These are phyloP conservation scores for Fusarium sp. DNA, from an alignment of 2,329 filamentous ascomycete species.

Conservation along the genomic window DNA sequence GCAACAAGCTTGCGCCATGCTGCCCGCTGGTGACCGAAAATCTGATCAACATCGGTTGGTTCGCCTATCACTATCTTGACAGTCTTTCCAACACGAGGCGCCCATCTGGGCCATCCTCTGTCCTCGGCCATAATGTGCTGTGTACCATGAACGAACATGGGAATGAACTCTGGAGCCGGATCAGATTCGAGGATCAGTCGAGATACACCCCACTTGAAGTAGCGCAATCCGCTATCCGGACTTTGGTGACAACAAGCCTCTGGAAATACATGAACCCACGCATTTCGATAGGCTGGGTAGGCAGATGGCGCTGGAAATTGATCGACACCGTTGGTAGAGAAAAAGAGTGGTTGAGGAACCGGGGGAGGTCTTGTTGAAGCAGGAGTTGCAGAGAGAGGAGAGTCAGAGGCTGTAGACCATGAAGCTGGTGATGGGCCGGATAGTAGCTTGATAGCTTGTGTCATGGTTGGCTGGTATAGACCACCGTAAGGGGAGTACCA, in stretches of 20 bases:
- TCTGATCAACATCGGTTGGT: constrained; percentile 75
- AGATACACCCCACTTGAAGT: constrained; percentile 98
- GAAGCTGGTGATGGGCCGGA: constrained; percentile 60
- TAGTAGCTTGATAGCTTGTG: constrained; percentile 85
- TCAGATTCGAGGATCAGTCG: constrained; percentile 91
- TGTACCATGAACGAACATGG: constrained; percentile 94
- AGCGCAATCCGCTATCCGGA: constrained; percentile 81
- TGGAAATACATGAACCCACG: constrained; percentile 96
- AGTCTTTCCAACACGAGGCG: constrained; percentile 79
- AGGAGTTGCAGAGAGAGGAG: constrained; percentile 2
- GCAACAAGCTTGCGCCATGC: constrained; percentile 77
- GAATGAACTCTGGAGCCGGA: constrained; percentile 87
- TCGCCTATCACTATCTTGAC: constrained; percentile 84
- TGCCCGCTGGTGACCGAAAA: constrained; percentile 81
- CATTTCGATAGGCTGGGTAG: constrained; percentile 75
- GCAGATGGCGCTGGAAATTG: constrained; percentile 77
- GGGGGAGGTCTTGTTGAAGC: constrained; percentile 23
- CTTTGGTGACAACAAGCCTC: constrained; percentile 96
- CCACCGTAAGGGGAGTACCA: constrained; percentile 84
- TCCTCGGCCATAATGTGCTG: constrained; percentile 90
- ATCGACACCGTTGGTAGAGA: constrained; percentile 75
- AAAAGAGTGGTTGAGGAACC: constrained; percentile 55
- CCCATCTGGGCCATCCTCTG: constrained; percentile 80
- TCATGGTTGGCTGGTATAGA: constrained; percentile 88
- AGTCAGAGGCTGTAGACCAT: constrained; percentile 37